Evolutionary conservation across 73 alveolate genomes (phyloP).

Genomic region (Paramecium pentaurelia): DNA sequence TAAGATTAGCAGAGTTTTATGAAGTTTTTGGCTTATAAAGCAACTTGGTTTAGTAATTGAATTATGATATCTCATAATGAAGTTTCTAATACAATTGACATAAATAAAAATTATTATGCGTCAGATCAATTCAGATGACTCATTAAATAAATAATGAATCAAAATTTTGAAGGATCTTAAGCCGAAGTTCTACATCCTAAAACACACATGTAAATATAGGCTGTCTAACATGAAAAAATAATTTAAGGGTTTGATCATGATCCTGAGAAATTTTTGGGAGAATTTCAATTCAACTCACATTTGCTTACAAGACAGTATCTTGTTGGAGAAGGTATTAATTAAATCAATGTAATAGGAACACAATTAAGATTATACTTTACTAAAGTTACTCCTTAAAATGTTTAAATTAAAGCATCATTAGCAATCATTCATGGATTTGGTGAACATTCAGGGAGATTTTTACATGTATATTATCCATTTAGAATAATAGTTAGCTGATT

Average conservation of each 20-base stretch:
- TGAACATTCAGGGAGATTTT: conserved; percentile 78
- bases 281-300: conserved; percentile 48
- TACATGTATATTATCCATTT: conserved; percentile 44
- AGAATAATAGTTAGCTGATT: conserved; percentile 60
- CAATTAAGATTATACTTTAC: conserved; percentile 51
- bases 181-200: not conserved
- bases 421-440: conserved; percentile 86
- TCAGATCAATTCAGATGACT: conserved; percentile 4
- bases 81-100: conserved; percentile 96
- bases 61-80: conserved; percentile 95
- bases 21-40: conserved; percentile 88
- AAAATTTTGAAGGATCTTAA: not conserved
- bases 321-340: conserved; percentile 1
- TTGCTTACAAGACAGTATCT: conserved; percentile 34
- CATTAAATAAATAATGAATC: not conserved
- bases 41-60: conserved; percentile 85
- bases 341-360: not conserved
- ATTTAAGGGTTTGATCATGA: conserved; percentile 2
- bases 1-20: conserved; percentile 94
- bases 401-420: conserved; percentile 68
- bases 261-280: conserved; percentile 57
- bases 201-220: not conserved
- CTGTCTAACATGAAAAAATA: conserved; percentile 6
- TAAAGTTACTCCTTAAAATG: conserved; percentile 37
- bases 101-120: conserved; percentile 54